Base-by-base conservation (phyloP, 2,329 filamentous ascomycete species). In the Aspergillus sp. region DNA sequence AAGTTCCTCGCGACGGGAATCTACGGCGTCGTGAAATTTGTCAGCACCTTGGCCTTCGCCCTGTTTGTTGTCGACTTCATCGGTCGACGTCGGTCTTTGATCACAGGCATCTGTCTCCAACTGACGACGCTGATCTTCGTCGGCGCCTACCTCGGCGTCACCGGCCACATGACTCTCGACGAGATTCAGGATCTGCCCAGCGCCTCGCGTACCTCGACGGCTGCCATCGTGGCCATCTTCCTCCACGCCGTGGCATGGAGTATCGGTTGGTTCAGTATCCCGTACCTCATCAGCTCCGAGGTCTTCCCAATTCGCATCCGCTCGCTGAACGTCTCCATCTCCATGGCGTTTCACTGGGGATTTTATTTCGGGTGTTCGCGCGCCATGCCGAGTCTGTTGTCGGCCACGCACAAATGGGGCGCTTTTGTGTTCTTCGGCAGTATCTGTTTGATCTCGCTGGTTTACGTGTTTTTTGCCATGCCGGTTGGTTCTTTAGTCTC, bases 41-140 rank as follows among this genome's bases (percentile, higher is more conserved):
- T 73, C 54, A 79, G 72, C 59, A 73, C 72, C 6, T 54, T 81
- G 1, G 73, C 77, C 11, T 77, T 78, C 4, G 74, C 73, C 2
- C 76, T 82, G 57, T 77, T 81, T 65, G 75, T 81, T 58, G 73
- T 80, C 22, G 79, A 81, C 53, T 76, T 75, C 10, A 67, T 82
- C 3, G 79, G 80, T 1, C 72, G 76, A 11, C 70, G 76, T 12
- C 72, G 69, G 18, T 74, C 71, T 6, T 69, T 80, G 0, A 76
- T 80, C 24, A 58, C 75, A 1, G 74, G 74, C 2, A 72, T 72
- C 53, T 65, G 59, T 11, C 60, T 76, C 1, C 79, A 82, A 63
- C 71, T 79, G 66, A 63, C 78, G 2, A 75, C 77, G 0, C 68
- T 81, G 60, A 65, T 77, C 4, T 81, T 79, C 55, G 65, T 81